Base-by-base conservation (phyloP, 129 eudicot species). In the Dittrichia graveolens region DNA sequence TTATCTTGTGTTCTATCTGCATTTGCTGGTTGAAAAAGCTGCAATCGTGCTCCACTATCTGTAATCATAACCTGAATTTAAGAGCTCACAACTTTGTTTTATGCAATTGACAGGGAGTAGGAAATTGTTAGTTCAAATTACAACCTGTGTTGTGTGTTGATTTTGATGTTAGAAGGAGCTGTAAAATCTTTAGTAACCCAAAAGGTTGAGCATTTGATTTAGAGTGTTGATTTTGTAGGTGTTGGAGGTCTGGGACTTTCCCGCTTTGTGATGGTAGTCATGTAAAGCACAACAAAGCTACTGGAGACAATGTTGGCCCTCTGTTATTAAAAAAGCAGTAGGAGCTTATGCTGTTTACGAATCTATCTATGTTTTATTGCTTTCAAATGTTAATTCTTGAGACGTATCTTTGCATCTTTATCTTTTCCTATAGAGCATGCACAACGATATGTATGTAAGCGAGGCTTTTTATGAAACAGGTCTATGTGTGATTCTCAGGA, bases 231-330 rank as follows among this genome's bases (percentile, higher is more conserved):
- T 43, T 39, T 14, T 83, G 78, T 68, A 93, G 98, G 91, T 94
- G 96, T 73, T 94, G 98, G 98, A 90, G 98, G 75, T 94, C 98
- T 6, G 92, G 90, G 74, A 90, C 95, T 4, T 94, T 94, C 65
- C 98, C 98, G 0, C 79, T 94, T 54, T 94, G 98, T 67, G 98
- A 94, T 75, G 98, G 96, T 49, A 71, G 83, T 41, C 98, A 94
- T 84, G 86, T 86, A 76, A 94, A 94, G 88, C 98, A 94, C 88
- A 94, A 90, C 76, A 94, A 94, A 81, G 98, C 90, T 40, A 88
- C 95, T 1, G 98, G 95, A 43, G 98, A 94, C 82, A 94, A 94
- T 54, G 98, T 93, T 50, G 98, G 98, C 31, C 98, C 98, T 76
- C 81, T 93, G 67, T 82, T 93, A 35, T 73, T 93, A 48, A 93